phyloP scores from a whole-genome alignment of 2,329 filamentous ascomycete genomes.

The Clathrospora elynae region DNA sequence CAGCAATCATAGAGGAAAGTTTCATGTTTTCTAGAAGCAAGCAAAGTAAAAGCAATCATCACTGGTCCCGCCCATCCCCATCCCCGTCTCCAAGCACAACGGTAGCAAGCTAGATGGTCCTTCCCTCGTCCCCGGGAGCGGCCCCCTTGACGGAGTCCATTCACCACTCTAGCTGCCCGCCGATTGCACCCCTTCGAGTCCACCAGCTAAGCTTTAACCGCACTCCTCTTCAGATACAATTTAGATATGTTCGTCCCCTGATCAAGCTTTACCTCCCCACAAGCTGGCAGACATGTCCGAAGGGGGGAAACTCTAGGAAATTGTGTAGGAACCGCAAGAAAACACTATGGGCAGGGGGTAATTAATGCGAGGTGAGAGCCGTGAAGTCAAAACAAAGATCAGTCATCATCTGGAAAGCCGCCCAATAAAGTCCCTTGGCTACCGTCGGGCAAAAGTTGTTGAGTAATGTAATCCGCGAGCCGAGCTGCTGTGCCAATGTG shows the following conservation, averaged over 20 bases:
- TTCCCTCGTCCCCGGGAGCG: constrained; percentile 37
- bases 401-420: constrained; percentile 34
- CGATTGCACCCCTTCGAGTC: constrained; percentile 26
- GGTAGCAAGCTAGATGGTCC: constrained; percentile 34
- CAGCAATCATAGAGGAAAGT: constrained; percentile 9
- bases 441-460: constrained; percentile 22
- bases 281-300: constrained; percentile 49
- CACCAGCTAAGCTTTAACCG: constrained; percentile 26
- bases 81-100: constrained; percentile 25
- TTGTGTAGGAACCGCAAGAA: constrained; percentile 28
- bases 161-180: constrained; percentile 25
- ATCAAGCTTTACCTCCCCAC: constrained; percentile 48
- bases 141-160: constrained; percentile 24
- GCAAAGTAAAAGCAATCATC: constrained; percentile 19
- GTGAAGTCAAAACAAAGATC: constrained; percentile 38
- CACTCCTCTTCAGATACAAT: constrained; percentile 36
- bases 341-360: constrained; percentile 38
- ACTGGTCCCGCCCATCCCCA: constrained; percentile 11
- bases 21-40: constrained; percentile 19
- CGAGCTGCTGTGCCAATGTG: constrained; percentile 30
- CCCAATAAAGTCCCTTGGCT: constrained; percentile 28
- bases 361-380: constrained; percentile 41
- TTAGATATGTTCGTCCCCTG: constrained; percentile 47
- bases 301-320: constrained; percentile 45
- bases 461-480: constrained; percentile 27